Evolutionary conservation across 1,284 basidiomycete species (phyloP), one percentile per base, ranked within the genome.

Genomic region (Ustanciosporium gigantosporum): DNA sequence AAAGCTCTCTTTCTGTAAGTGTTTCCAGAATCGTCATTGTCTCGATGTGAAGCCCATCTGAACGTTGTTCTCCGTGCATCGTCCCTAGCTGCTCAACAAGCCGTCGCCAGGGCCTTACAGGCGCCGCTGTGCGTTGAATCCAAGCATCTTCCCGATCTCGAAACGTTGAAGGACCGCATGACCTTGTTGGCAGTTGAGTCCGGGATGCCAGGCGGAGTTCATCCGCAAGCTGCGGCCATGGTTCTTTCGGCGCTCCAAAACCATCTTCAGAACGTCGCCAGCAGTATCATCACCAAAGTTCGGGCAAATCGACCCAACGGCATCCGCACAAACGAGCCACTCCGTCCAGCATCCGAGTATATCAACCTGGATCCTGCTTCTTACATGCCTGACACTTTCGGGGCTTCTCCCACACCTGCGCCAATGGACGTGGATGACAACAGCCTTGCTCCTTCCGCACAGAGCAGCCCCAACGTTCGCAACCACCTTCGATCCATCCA

Each of bases 111-210:
- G 19, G 68, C 67, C 2, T 34, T 69, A 22, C 43, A 50, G 19
- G 62, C 66, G 14, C 78, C 73, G 6, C 46, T 77, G 14, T 80
- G 79, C 53, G 70, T 73, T 52, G 79, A 80, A 41, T 62, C 73
- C 20, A 77, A 79, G 32, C 49, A 74, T 14, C 42, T 81, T 19
- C 80, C 79, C 4, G 79, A 80, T 46, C 23, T 74, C 3, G 77
- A 81, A 19, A 61, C 55, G 4, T 52, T 81, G 29, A 68, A 64
- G 20, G 80, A 80, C 45, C 66, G 79, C 5, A 81, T 81, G 80
- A 68, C 74, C 17, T 46, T 78, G 7, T 46, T 77, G 13, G 79
- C 79, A 4, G 79, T 78, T 29, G 76, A 80, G 37, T 68, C 66
- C 2, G 79, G 79, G 9, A 59, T 81, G 43, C 37, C 57, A 0